A percentile compares a stretch with the other conserved stretches of the same genome.
These are phyloP conservation scores for Aspergillus pseudoglaucus DNA, from an alignment of 2,329 filamentous ascomycete genomes.

Conservation along the genomic window DNA sequence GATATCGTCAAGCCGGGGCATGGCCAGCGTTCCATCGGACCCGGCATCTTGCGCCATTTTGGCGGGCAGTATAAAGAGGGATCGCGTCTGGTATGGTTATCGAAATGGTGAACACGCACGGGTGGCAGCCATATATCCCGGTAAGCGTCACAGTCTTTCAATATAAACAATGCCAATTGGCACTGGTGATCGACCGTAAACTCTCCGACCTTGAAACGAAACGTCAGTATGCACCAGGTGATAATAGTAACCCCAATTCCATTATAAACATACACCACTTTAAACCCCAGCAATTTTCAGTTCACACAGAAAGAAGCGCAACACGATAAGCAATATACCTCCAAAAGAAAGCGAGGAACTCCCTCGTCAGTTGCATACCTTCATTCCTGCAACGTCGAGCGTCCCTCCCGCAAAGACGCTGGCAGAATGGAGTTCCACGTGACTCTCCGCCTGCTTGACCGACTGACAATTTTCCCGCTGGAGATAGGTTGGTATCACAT, in stretches of 20 bases:
- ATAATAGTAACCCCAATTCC: neutral
- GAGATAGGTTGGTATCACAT: too few species aligned
- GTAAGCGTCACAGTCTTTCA: neutral
- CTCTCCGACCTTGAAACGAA: neutral
- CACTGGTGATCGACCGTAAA: neutral
- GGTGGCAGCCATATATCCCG: neutral
- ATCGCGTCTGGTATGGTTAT: neutral
- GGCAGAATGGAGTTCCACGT: conserved; percentile 22
- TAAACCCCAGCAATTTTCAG: too few species aligned
- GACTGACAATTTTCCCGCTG: conserved; percentile 2
- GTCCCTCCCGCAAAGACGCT: neutral
- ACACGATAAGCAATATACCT: too few species aligned
- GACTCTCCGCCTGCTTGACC: conserved; percentile 23
- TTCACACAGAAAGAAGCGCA: too few species aligned
- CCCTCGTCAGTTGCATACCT: neutral
- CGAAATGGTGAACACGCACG: neutral
- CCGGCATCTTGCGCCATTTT: conserved; percentile 31
- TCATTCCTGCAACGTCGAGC: neutral
- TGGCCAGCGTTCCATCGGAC: conserved; percentile 56
- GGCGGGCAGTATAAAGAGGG: conserved; percentile 4
- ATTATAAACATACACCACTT: too few species aligned
- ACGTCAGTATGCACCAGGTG: neutral
- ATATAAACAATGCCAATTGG: neutral
- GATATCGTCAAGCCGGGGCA: conserved; percentile 78
- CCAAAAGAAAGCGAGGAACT: too few species aligned